Evolutionary conservation across 257 asterid genomes (phyloP), one percentile per base, ranked within the genome.

Genomic region (Scutellaria minor): DNA sequence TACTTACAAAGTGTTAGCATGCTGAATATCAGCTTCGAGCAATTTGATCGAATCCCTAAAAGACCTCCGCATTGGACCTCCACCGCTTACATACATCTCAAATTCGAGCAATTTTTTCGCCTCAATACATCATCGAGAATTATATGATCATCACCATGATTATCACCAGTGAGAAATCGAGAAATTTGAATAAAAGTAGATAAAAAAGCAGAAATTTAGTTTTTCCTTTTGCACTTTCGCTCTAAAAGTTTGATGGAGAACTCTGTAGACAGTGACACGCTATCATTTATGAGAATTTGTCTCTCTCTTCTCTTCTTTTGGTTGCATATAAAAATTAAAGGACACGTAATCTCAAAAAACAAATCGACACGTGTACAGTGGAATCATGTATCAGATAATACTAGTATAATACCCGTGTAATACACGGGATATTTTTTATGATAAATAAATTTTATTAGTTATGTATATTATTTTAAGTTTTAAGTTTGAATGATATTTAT

Each of bases 41-140:
- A 70, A n/a, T 57, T 70, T 70, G 75, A 70, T 70, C 58, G 75
- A 70, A 70, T 70, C 75, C 75, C 66, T 70, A 57, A 70, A 70
- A 3, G 56, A 20, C 48, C 66, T 42, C 66, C 75, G 57, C 75
- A 24, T 45, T 13, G 46, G 35, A 41, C 35, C 56, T 40, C 55
- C 55, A 44, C 65, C 72, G 72, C 72, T 66, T 9, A 35, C 37
- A 50, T 35, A 35, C 64, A 69, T 20, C 58, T 44, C 58, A 14
- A 70, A 70, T 70, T 24, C 15, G 24, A 55, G 12, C 65, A 53
- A 56, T 54, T 54, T 22, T 64, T 27, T 13, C 11, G 65, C 55
- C 74, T 57, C 24, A 42, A 7, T 7, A 18, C 37, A 31, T 31
- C 37, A 31, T 31, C 37, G 5, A 31, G 37, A 31, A 31, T 31